These are phyloP conservation scores for Heliamphora pulchella DNA, from an alignment of 179 eudicot species.

Conservation along the genomic window DNA sequence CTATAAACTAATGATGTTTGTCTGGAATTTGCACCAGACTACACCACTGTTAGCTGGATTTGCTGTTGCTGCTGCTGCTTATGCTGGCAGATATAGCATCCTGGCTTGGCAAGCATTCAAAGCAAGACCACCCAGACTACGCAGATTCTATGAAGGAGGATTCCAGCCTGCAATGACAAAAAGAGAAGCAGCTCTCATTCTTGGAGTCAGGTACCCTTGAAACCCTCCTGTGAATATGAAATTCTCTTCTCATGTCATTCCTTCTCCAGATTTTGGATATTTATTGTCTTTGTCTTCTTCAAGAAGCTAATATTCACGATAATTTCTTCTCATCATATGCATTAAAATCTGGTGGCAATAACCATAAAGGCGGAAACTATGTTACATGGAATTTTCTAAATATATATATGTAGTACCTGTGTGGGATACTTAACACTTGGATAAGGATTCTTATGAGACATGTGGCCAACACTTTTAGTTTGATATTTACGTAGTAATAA, in stretches of 20 bases:
- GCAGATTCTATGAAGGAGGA: constrained; percentile 66
- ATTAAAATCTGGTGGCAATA: background rate
- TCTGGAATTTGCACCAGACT: constrained; percentile 24
- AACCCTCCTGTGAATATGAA: background rate
- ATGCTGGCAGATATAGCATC: constrained; percentile 49
- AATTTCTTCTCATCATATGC: background rate
- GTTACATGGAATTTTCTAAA: too few species aligned
- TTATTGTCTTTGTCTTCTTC: background rate
- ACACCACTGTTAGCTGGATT: constrained; percentile 47
- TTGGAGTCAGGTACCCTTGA: constrained; percentile 58
- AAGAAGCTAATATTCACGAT: background rate
- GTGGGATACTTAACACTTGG: too few species aligned
- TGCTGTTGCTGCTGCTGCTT: constrained; percentile 47
- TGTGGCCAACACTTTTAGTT: too few species aligned
- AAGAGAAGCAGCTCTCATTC: constrained; percentile 68
- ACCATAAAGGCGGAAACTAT: too few species aligned
- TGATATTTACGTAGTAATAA: too few species aligned
- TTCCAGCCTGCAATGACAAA: constrained; percentile 59
- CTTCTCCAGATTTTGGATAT: background rate
- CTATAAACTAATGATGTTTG: background rate
- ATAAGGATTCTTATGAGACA: too few species aligned
- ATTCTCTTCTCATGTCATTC: background rate
- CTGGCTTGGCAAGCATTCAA: constrained; percentile 69
- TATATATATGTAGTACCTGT: too few species aligned
- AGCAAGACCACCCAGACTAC: constrained; percentile 52